These are phyloP conservation scores for Arabidopsis arenosa DNA, from an alignment of 345 rosid species.

Conservation along the genomic window DNA sequence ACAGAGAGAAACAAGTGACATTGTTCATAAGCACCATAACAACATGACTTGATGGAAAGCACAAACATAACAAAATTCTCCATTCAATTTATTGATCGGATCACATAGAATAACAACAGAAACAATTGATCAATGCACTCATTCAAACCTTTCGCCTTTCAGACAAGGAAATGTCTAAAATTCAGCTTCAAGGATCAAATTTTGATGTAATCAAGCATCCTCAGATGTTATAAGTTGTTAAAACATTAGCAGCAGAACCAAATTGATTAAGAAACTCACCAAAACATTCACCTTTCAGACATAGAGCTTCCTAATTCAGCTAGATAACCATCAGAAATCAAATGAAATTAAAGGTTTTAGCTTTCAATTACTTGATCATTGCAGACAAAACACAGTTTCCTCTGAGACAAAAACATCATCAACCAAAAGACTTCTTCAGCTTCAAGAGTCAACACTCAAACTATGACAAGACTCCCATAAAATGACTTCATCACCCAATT, in stretches of 20 bases:
- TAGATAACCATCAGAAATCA: background rate
- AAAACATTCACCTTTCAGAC: background rate
- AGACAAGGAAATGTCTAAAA: background rate
- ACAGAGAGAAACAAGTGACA: background rate
- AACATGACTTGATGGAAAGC: background rate
- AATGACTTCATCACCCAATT: conserved; percentile 19
- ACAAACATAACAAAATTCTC: background rate
- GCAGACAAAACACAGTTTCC: background rate
- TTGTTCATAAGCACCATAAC: conserved; percentile 4
- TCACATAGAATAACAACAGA: background rate
- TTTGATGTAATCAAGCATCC: background rate
- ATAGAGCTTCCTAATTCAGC: background rate
- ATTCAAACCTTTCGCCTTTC: background rate
- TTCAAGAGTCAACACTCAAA: conserved; percentile 17
- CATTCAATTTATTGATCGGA: background rate
- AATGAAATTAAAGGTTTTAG: background rate
- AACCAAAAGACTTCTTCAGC: conserved; percentile 21
- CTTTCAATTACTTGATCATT: background rate
- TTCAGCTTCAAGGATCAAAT: background rate
- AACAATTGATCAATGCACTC: background rate
- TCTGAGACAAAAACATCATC: background rate
- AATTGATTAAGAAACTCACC: background rate
- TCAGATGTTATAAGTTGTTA: background rate
- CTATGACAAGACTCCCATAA: conserved; percentile 11
- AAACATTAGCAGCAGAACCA: background rate